Base-by-base conservation (phyloP, 345 rosid genomes). In the Mangifera indica region DNA sequence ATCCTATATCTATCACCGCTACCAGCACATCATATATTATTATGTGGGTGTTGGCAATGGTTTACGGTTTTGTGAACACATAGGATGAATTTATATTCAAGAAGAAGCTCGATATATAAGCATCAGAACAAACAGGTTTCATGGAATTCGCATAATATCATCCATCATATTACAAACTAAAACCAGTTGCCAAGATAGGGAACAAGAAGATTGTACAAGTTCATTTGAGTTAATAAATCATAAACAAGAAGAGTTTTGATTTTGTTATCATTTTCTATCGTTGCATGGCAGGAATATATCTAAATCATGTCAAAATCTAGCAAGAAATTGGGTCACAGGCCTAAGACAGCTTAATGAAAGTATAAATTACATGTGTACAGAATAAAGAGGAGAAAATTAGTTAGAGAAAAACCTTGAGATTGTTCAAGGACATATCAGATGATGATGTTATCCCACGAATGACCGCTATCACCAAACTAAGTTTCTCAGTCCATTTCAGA, bases 381-480 rank as follows among this genome's bases (percentile, higher is more conserved):
- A n/a, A n/a, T n/a, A n/a, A n/a, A 29, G 10, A 64, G 32, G 3
- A 29, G 32, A 29, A 29, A 60, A 48, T 9, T 21, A 22, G 61
- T 25, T 45, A 25, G 20, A 34, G 62, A 60, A 60, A 66, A 69
- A 85, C 91, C 91, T 80, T 82, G 74, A 84, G 64, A 80, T 63
- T 74, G 7, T 73, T 76, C 67, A 62, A 53, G 3, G 89, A 76
- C 68, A 72, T 58, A 65, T 80, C 74, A 0, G 90, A 82, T 18
- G 89, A 76, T 1, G 90, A 84, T 32, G 96, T 53, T 73, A 91
- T 88, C 72, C 88, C 97, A 10, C 78, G 81, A 73, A 88, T 63
- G 40, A 87, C 81, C 1, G 88, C 80, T 62, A 15, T 70, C 58
- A 87, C 75, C 11, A 91, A 81, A 74, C 78, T 80, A 62, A 87